A percentile compares a stretch with the other conserved stretches of the same genome.
These are phyloP conservation scores for Pholiota adiposa DNA, from an alignment of 1,284 basidiomycete species.

Conservation along the genomic window DNA sequence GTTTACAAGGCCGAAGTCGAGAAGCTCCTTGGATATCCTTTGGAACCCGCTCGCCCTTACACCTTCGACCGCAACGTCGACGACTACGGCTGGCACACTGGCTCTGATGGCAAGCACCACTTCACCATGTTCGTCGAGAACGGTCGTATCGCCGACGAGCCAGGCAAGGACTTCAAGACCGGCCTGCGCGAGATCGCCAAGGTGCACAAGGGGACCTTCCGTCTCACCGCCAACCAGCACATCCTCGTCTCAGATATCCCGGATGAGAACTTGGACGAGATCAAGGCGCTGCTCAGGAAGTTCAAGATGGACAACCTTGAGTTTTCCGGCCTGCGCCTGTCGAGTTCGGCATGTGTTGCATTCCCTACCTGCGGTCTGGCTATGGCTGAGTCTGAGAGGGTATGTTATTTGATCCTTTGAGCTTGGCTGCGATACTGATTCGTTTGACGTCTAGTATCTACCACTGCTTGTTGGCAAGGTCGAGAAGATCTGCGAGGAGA, in stretches of 20 bases:
- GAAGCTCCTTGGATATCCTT: slow-evolving; percentile 81
- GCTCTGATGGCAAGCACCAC: slow-evolving; percentile 89
- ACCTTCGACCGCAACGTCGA: slow-evolving; percentile 92
- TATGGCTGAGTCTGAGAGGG: slow-evolving; percentile 45
- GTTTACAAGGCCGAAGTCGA: slow-evolving; percentile 92
- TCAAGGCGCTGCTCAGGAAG: slow-evolving; percentile 82
- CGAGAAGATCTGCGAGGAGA: slow-evolving; percentile 93
- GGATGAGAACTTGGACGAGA: slow-evolving; percentile 71
- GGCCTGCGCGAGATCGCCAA: slow-evolving; percentile 92
- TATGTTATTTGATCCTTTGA: slow-evolving; percentile 30
- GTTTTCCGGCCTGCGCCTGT: slow-evolving; percentile 81
- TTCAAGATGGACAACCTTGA: slow-evolving; percentile 93
- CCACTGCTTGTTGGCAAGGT: slow-evolving; percentile 95
- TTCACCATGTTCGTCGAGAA: slow-evolving; percentile 98
- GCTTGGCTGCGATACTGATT: background rate
- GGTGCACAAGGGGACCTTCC: slow-evolving; percentile 92
- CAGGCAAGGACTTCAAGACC: slow-evolving; percentile 90
- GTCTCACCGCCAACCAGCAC: slow-evolving; percentile 96
- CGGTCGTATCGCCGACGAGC: slow-evolving; percentile 94
- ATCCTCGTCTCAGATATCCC: slow-evolving; percentile 87
- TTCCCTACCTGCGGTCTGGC: slow-evolving; percentile 89
- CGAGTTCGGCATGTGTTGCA: slow-evolving; percentile 93
- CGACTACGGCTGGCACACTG: slow-evolving; percentile 91
- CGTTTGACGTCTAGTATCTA: slow-evolving; percentile 66
- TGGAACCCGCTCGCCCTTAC: slow-evolving; percentile 78